Base-by-base conservation (phyloP, 2,329 filamentous ascomycete species). In the Hypomyces rosellus region DNA sequence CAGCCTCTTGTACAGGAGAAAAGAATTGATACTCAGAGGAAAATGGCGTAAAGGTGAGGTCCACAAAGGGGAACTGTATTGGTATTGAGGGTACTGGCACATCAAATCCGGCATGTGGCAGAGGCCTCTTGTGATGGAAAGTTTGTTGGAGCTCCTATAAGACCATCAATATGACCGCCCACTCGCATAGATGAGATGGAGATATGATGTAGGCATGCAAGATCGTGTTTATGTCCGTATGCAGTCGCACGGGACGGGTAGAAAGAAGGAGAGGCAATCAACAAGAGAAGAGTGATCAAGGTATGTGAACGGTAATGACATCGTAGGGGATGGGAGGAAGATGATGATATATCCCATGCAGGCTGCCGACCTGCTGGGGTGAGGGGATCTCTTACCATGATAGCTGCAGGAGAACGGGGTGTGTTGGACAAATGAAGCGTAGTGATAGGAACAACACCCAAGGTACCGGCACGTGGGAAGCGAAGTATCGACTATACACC, bases 371-470 rank as follows among this genome's bases (percentile, higher is more conserved):
- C 49, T 34, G 67, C 62, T 60, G 65, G 62, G 64, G 61, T 59
- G 67, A 61, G 59, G 64, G 61, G 63, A 63, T 63, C 58, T 64
- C 74, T 76, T 75, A 77, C 74, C 74, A 77, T 76, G 63, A 66
- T 73, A 65, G 66, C 63, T 66, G 65, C 64, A 65, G 63, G 62
- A 59, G 65, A 61, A 66, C 61, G 67, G 65, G 63, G 63, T 66
- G 63, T 63, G 67, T 65, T 63, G 61, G 63, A 67, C 65, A 66
- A 56, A 48, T 63, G 55, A 57, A 54, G 60, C 57, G 57, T 59
- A 59, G 61, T 60, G 58, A 59, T 61, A 60, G 61, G 59, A 62
- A 58, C 60, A 58, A 61, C 60, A 51, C 59, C 63, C 57, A 57
- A 67, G 57, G 67, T 69, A 69, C 67, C 63, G 59, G 61, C 63